Percentiles rank a stretch among this genome's conserved stretches.
Evolutionary conservation across 306 rosid species (phyloP).

Genomic region (Canavalia ensiformis): DNA sequence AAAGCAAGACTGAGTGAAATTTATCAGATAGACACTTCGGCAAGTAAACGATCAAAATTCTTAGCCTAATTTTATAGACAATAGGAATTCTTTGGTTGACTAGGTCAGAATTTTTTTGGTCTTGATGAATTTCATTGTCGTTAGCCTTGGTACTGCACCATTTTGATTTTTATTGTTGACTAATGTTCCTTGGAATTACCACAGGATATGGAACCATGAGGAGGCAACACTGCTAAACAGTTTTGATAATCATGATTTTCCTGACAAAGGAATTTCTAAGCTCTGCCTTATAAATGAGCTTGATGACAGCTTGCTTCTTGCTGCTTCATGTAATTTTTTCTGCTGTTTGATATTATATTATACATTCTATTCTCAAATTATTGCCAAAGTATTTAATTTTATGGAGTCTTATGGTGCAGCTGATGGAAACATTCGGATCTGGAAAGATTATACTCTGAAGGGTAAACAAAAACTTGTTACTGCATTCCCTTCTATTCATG

Average conservation of each 20-base stretch:
- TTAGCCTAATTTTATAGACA: conserved; percentile 11
- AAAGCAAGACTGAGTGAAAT: not conserved
- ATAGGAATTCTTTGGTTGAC: conserved; percentile 9
- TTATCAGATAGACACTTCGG: not conserved
- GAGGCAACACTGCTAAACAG: conserved; percentile 85
- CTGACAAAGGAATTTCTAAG: conserved; percentile 93
- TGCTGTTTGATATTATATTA: conserved; percentile 34
- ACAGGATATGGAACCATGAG: conserved; percentile 91
- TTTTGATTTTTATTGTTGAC: conserved; percentile 30
- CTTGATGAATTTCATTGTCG: conserved; percentile 30
- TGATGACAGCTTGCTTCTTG: conserved; percentile 95
- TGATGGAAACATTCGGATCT: conserved; percentile 90
- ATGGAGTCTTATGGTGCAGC: conserved; percentile 58
- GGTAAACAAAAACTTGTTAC: conserved; percentile 93
- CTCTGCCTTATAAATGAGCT: conserved; percentile 96
- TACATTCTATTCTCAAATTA: conserved; percentile 19
- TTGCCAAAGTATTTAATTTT: conserved; percentile 26
- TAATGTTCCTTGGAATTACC: conserved; percentile 44
- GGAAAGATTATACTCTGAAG: conserved; percentile 89
- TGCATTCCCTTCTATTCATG: conserved; percentile 93
- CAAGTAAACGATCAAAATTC: not conserved
- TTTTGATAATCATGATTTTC: conserved; percentile 91
- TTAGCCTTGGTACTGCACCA: conserved; percentile 4
- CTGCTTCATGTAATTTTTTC: conserved; percentile 86
- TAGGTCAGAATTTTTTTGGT: conserved; percentile 16